Evolutionary conservation across 2,329 filamentous ascomycete species (phyloP), one percentile per base, ranked within the genome.

Genomic region (Periconia sp.): DNA sequence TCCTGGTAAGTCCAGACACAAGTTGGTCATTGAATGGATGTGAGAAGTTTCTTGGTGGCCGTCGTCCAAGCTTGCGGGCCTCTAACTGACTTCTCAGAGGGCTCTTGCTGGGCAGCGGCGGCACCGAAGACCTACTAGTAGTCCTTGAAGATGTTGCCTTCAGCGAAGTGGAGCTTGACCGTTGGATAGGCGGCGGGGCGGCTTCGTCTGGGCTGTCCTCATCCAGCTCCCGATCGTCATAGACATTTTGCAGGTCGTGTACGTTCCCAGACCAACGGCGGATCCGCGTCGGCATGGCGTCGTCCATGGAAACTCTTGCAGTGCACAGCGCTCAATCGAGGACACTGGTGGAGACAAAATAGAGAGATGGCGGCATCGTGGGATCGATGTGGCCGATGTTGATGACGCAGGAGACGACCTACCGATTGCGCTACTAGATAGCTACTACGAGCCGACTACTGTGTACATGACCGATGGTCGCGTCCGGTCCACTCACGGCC

Each of bases 81-180:
- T n/a, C n/a, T n/a, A n/a, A n/a, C n/a, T n/a, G n/a, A 17, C 42
- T 47, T 24, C 51, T 47, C 12, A 63, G 47, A 12, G 58, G 55
- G 19, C 56, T 63, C 25, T 58, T 39, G 18, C 32, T 42, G 33
- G 51, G 46, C 13, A 47, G 34, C 18, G 50, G 37, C n/a, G 40
- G 40, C 35, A 34, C 18, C 15, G 31, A 19, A 12, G 18, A 25
- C 24, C 16, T 31, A 10, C 5, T 30, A 29, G 16, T 19, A 12
- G 15, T 32, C 13, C 22, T 22, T 2, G 23, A 26, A 30, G 28
- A 12, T 29, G 43, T 24, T 25, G 34, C n/a, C 13, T 26, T 37
- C 13, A 40, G 17, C 4, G 47, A 50, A 7, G 42, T 36, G n/a
- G 41, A 32, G 21, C 32, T 40, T 19, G 26, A 22, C 18, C 40